Conservation (phyloP, 345 rosid genomes). For the Rhodomyrtus tomentosa region DNA sequence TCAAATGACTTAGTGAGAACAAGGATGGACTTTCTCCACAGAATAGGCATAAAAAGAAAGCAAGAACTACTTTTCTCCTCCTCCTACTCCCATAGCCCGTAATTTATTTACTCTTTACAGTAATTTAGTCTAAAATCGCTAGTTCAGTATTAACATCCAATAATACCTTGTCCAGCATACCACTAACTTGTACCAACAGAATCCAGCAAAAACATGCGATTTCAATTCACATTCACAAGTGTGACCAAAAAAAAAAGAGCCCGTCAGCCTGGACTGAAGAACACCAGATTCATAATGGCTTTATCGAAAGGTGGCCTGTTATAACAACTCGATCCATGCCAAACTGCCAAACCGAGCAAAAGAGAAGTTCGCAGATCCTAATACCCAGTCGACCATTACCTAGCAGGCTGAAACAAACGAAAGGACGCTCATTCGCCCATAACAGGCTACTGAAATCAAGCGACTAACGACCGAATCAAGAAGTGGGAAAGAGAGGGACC, state of each 20-base stretch:
- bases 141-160: neutral
- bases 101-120: neutral
- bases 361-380: neutral
- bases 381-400: neutral
- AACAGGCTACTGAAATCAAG: neutral
- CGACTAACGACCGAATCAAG: neutral
- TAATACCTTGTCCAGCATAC: neutral
- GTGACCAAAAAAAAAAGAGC: neutral
- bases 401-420: neutral
- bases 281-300: neutral
- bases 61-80: neutral
- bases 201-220: neutral
- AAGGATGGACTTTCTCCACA: neutral
- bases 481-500: conserved; percentile 22
- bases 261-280: neutral
- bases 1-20: neutral
- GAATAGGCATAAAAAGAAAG: neutral
- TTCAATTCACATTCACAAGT: neutral
- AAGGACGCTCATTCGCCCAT: neutral
- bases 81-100: neutral
- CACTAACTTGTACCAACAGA: neutral
- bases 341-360: neutral
- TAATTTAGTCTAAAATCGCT: neutral
- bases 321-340: neutral
- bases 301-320: neutral